phyloP scores from a whole-genome alignment of 257 asterid species.

The Lycium barbarum region DNA sequence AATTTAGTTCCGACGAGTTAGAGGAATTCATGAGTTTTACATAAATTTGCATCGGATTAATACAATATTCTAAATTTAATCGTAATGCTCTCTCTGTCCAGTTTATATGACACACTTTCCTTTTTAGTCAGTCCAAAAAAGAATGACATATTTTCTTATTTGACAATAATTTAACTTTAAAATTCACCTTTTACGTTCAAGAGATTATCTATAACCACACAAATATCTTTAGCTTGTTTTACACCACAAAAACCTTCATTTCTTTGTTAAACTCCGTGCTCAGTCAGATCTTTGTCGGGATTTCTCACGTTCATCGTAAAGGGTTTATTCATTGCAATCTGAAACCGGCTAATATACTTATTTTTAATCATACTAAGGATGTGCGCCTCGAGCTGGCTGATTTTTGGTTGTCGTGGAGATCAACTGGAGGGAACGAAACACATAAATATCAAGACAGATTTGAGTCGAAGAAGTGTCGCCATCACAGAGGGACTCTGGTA shows the following conservation, averaged over 20 bases:
- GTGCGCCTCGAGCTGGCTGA: slow-evolving; percentile 20
- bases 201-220: no score
- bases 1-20: no score
- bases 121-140: no score
- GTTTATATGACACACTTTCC: no score
- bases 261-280: no score
- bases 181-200: no score
- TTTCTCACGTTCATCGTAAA: slow-evolving; percentile 1
- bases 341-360: slow-evolving; percentile 26
- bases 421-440: background rate
- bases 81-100: no score
- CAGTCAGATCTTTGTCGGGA: slow-evolving; percentile 25
- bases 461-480: no score
- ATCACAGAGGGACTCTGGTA: slow-evolving; percentile 2
- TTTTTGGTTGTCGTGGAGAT: slow-evolving; percentile 2
- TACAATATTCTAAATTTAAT: no score
- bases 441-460: background rate
- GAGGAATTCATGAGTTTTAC: no score
- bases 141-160: background rate
- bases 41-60: no score
- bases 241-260: background rate
- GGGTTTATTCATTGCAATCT: slow-evolving; percentile 31
- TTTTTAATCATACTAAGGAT: background rate
- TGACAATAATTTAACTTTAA: no score
- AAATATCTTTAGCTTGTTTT: background rate